Evolutionary conservation across 345 rosid species (phyloP), one percentile per base, ranked within the genome.

Genomic region (Clarkia xantiana): DNA sequence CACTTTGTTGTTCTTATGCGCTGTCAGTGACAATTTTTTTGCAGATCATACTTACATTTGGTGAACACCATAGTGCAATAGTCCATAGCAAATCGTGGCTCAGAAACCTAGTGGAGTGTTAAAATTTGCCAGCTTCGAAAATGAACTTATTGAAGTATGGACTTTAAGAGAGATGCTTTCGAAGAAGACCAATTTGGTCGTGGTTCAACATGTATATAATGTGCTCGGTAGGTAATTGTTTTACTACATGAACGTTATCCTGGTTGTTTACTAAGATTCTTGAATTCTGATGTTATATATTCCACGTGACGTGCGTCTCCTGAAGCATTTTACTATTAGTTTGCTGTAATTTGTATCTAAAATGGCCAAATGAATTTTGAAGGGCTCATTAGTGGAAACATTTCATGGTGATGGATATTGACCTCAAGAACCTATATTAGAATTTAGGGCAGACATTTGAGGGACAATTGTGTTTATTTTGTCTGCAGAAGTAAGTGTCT

Each of bases 51-150:
- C 76, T 80, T 45, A 78, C 96, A 11, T 55, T 86, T 15, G 96
- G 89, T 8, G 98, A 91, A 53, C 98, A 86, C 62, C 98, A 91
- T 42, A 86, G 98, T 47, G 77, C 82, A 44, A 83, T 91, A 60
- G 96, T 86, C 98, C 98, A n/a, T 86, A 96, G 96, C 98, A 91
- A 76, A 51, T 83, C 39, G 82, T 76, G 44, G 76, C 96, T 16
- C 75, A 79, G 62, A 79, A 72, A 60, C 81, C 87, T 9, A 94
- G 96, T 47, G 94, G 94, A 3, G 52, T 77, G 55, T 53, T 91
- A 45, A 86, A 78, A 62, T 91, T 61, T 66, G 78, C 78, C 12
- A 57, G 50, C 45, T 72, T 91, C 63, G 74, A 66, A 58, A 72
- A 76, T 52, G 98, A 81, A 76, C 57, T 60, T 58, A 86, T 95